phyloP scores from a whole-genome alignment of 129 eudicot species.

The Lactuca sativa region DNA sequence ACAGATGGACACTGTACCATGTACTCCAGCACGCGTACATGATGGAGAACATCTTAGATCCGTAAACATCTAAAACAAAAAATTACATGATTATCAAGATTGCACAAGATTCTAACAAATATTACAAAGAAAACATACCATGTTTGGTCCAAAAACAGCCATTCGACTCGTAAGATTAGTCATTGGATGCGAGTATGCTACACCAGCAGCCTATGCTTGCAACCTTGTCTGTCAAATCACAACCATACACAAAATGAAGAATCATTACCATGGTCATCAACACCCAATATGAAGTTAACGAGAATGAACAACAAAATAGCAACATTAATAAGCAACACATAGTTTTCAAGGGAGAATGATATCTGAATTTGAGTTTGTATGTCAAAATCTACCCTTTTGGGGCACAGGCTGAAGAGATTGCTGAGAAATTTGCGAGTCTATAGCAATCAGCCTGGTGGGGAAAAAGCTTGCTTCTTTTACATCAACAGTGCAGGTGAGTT shows the following conservation, averaged over 20 bases:
- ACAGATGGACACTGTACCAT: conserved; percentile 92
- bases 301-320: background rate
- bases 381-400: too few relatives aligned
- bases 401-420: too few relatives aligned
- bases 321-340: too few relatives aligned
- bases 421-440: too few relatives aligned
- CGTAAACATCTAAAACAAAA: conserved; percentile 40
- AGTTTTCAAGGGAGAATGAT: background rate
- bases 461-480: too few relatives aligned
- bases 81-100: too few relatives aligned
- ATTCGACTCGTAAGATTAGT: conserved; percentile 75
- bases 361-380: background rate
- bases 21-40: conserved; percentile 93
- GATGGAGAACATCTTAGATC: conserved; percentile 98
- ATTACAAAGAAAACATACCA: conserved; percentile 43
- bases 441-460: too few relatives aligned
- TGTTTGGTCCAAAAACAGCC: conserved; percentile 88
- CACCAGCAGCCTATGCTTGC: too few relatives aligned
- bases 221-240: too few relatives aligned
- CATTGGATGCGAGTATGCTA: conserved; percentile 63
- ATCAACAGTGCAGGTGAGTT: too few relatives aligned
- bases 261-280: conserved; percentile 10
- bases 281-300: background rate
- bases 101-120: background rate
- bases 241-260: background rate